Conservation (phyloP, 306 rosid species). For the Begonia peltatifolia region DNA sequence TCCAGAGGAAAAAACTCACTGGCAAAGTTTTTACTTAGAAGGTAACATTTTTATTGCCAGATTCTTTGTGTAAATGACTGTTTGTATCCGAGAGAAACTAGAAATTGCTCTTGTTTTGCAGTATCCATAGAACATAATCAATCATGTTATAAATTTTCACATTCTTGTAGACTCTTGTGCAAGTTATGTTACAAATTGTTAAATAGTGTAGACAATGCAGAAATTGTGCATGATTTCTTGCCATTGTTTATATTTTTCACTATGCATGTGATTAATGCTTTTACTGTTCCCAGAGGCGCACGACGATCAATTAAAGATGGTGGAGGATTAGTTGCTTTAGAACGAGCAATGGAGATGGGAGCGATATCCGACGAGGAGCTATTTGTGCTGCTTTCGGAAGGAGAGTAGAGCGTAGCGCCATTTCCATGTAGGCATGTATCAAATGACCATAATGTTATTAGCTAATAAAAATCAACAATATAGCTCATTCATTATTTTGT, state of each 20-base stretch:
- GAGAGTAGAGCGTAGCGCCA: conserved; percentile 12
- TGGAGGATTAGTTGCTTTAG: conserved; percentile 62
- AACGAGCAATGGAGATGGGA: conserved; percentile 96
- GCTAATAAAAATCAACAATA: too few species aligned
- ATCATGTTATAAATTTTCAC: background rate
- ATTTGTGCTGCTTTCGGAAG: conserved; percentile 56
- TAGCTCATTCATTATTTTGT: too few species aligned
- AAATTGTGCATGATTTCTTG: too few species aligned
- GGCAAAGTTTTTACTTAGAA: conserved; percentile 77
- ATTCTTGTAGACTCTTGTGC: background rate
- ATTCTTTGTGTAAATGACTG: background rate
- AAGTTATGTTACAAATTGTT: background rate
- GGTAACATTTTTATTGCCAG: conserved; percentile 28
- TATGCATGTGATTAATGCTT: background rate
- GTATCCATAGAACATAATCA: too few species aligned
- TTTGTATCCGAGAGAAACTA: background rate
- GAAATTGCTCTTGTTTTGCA: too few species aligned
- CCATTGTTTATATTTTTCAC: background rate
- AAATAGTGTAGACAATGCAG: too few species aligned
- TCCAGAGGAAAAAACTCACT: conserved; percentile 42
- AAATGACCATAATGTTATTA: too few species aligned
- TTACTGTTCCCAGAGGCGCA: conserved; percentile 51
- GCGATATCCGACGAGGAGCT: conserved; percentile 88
- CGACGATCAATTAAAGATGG: conserved; percentile 63
- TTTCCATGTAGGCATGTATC: too few species aligned